Percentiles rank a stretch among this genome's conserved stretches.
phyloP scores from a whole-genome alignment of 768 basidiomycete species.

The Psilocybe cyanescens region DNA sequence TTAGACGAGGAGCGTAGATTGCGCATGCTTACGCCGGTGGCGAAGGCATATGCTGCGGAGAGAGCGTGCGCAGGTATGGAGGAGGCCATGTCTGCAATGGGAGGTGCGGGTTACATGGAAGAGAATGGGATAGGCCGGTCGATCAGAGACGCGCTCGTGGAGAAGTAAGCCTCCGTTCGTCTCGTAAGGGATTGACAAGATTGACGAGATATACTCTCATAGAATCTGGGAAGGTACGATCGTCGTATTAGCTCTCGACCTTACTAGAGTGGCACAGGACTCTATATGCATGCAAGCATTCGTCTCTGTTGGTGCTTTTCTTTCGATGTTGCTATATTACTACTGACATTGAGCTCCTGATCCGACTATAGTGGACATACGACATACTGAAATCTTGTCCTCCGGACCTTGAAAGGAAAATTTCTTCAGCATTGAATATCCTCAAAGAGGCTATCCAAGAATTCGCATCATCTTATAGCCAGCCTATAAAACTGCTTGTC shows the following conservation, averaged over 20 bases:
- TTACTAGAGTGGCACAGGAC: conserved; percentile 57
- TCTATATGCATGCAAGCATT: conserved; percentile 49
- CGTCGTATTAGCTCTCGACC: conserved; percentile 69
- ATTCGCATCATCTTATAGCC: conserved; percentile 42
- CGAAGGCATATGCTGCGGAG: conserved; percentile 73
- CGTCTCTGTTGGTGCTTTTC: conserved; percentile 38
- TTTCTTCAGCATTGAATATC: conserved; percentile 33
- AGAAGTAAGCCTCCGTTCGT: conserved; percentile 47
- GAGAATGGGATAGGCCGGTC: conserved; percentile 74
- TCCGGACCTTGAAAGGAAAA: conserved; percentile 24
- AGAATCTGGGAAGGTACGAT: conserved; percentile 83
- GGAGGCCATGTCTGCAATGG: conserved; percentile 73
- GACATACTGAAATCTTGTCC: conserved; percentile 47
- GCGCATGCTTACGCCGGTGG: conserved; percentile 68
- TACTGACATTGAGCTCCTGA: neutral
- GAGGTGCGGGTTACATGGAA: conserved; percentile 85
- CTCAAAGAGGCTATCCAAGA: conserved; percentile 43
- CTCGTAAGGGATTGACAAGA: neutral
- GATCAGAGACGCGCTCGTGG: conserved; percentile 72
- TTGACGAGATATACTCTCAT: conserved; percentile 4
- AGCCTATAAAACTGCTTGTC: conserved; percentile 48
- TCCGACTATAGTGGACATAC: conserved; percentile 54
- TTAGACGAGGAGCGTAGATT: conserved; percentile 54
- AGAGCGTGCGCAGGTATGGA: conserved; percentile 67
- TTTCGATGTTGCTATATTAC: neutral